phyloP scores from a whole-genome alignment of 106 monocot species.

The Acanthochlamys bracteata region DNA sequence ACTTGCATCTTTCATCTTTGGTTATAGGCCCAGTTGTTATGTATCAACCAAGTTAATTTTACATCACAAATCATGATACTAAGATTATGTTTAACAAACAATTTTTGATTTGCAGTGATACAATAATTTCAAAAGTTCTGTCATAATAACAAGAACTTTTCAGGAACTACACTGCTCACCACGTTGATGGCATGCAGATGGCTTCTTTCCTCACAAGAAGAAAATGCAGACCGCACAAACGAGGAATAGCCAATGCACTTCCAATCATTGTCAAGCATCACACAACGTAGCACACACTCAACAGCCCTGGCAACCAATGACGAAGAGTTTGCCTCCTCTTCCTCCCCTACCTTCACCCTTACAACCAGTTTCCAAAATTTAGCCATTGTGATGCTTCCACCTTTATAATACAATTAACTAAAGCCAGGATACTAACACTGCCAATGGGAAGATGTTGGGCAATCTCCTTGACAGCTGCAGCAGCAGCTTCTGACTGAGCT shows the following conservation, averaged over 20 bases:
- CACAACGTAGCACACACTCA: conserved; percentile 38
- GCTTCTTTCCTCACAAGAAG: conserved; percentile 30
- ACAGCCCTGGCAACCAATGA: conserved; percentile 41
- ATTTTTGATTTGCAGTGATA: no score
- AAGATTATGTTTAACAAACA: no score
- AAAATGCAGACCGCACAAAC: conserved; percentile 45
- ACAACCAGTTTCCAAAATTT: background rate
- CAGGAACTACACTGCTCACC: conserved; percentile 20
- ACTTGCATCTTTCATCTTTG: no score
- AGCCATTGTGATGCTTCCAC: background rate
- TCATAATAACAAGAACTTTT: no score
- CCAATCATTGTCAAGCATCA: conserved; percentile 46
- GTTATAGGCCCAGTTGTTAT: no score
- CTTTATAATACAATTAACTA: background rate
- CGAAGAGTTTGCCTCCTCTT: conserved; percentile 30
- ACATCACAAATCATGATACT: no score
- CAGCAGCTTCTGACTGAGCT: conserved; percentile 29
- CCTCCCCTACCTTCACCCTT: conserved; percentile 29
- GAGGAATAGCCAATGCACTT: conserved; percentile 38
- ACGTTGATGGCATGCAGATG: conserved; percentile 41
- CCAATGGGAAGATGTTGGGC: conserved; percentile 1
- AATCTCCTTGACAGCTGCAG: conserved; percentile 27
- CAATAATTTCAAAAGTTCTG: no score
- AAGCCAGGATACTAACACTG: conserved; percentile 16
- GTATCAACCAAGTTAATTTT: no score